Conservation (phyloP, 305 asterid genomes). For the Withania somnifera region DNA sequence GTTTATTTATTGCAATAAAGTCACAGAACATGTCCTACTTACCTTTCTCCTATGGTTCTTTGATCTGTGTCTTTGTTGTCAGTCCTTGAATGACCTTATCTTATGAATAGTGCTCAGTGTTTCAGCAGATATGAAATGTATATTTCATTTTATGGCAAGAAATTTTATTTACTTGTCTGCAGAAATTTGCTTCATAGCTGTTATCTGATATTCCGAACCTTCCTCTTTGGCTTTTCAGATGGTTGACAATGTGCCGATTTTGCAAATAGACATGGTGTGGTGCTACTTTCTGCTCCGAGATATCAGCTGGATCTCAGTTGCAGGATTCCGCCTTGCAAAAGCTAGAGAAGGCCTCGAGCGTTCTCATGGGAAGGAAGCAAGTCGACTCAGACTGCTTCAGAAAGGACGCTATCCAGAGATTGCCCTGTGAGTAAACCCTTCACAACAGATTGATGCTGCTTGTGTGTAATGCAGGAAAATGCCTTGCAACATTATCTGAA, state of each 20-base stretch:
- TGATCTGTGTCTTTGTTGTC: neutral
- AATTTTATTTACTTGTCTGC: neutral
- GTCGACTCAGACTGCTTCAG: constrained; percentile 80
- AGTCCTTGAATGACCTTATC: neutral
- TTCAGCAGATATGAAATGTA: neutral
- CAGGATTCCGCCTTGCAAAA: constrained; percentile 72
- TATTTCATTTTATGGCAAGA: neutral
- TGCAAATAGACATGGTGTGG: constrained; percentile 98
- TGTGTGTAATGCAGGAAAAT: neutral
- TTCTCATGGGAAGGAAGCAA: constrained; percentile 82
- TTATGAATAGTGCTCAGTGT: neutral
- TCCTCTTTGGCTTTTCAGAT: constrained; percentile 35
- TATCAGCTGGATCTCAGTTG: constrained; percentile 82
- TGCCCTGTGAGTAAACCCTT: constrained; percentile 53
- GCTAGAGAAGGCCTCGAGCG: constrained; percentile 90
- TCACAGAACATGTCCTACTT: neutral
- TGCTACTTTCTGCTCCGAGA: constrained; percentile 92
- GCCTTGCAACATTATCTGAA: neutral
- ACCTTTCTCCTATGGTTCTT: neutral
- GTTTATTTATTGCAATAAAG: neutral
- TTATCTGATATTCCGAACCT: constrained; percentile 4
- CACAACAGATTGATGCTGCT: neutral
- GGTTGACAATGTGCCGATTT: constrained; percentile 84
- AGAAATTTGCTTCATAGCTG: neutral
- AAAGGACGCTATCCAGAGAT: constrained; percentile 77